These are phyloP conservation scores for Yamadazyma sp. DNA, from an alignment of 1,139 yeast species.

Conservation along the genomic window DNA sequence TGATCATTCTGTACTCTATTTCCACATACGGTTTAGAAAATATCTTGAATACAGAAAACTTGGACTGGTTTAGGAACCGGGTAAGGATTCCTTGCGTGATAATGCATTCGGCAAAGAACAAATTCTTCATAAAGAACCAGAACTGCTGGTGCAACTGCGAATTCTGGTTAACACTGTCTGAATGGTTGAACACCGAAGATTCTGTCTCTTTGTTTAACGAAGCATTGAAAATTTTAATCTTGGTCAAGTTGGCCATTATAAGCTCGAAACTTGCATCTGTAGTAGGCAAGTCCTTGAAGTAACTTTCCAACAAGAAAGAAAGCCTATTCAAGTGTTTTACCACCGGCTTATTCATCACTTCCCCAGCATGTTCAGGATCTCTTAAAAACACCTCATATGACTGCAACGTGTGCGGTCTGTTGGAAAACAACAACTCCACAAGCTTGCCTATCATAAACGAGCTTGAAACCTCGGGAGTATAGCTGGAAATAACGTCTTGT, in stretches of 20 bases:
- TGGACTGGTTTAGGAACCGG: conserved; percentile 26
- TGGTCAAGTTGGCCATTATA: conserved; percentile 20
- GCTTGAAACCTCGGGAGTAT: conserved; percentile 24
- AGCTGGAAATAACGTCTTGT: conserved; percentile 21
- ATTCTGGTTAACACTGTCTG: conserved; percentile 13
- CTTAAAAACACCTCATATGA: conserved; percentile 22
- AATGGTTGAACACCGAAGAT: conserved; percentile 23
- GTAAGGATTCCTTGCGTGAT: conserved; percentile 58
- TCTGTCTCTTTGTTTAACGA: conserved; percentile 24
- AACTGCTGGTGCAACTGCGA: conserved; percentile 23
- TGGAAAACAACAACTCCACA: conserved; percentile 23
- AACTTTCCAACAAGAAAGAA: conserved; percentile 46
- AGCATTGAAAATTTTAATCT: conserved; percentile 28
- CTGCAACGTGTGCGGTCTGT: conserved; percentile 13
- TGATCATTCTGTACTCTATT: conserved; percentile 30
- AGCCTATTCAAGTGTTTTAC: conserved; percentile 51
- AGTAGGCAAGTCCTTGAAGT: conserved; percentile 23
- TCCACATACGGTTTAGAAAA: conserved; percentile 14
- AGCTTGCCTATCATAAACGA: conserved; percentile 24
- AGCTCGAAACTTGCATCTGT: conserved; percentile 19
- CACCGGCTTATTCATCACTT: conserved; percentile 32
- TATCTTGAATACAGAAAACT: conserved; percentile 10
- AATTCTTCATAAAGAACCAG: conserved; percentile 41
- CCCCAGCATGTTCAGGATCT: conserved; percentile 4
- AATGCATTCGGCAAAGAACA: conserved; percentile 51